Base-by-base conservation (phyloP, 1,284 basidiomycete genomes). In the Athelia psychrophila region DNA sequence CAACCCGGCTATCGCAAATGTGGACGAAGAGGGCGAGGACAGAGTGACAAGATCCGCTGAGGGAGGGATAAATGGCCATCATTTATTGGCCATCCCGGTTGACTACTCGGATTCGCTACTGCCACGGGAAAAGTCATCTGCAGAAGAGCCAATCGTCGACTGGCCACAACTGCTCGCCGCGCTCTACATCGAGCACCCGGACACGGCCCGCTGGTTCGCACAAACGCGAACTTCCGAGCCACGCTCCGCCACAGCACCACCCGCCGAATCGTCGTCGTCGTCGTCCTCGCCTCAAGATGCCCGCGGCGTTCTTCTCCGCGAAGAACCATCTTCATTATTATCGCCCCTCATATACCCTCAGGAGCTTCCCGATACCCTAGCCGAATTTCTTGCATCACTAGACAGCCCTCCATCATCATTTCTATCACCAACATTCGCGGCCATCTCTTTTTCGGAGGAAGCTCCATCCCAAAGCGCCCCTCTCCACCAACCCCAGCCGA, bases 81-180 rank as follows among this genome's bases (percentile, higher is more conserved):
- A 22, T 5, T 9, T 22, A 9, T 6, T 16, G 9, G 20, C n/a
- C 38, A 42, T n/a, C 38, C 38, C 38, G 10, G 12, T 35, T 35
- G 33, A 35, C n/a, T 35, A 12, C 33, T 35, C 33, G 12, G 33
- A 35, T 10, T n/a, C 33, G n/a, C 33, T 35, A 12, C n/a, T 35
- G 33, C 12, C 10, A 6, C 16, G 8, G 20, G 16, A n/a, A 18
- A 42, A 42, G 20, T 42, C 38, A 18, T 5, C 6, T 42, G 16
- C 38, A 16, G 38, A 42, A n/a, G 38, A 42, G 16, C n/a, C 38
- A 16, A 9, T 42, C n/a, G 38, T 42, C 8, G 38, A 42, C 20
- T 42, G 38, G 38, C 38, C 38, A 42, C n/a, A 42, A n/a, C 38
- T 42, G 16, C 38, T 42, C n/a, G 38, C 38, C n/a, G 20, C 38